phyloP scores from a whole-genome alignment of 2,329 filamentous ascomycete species.

The Aureobasidium sp. region DNA sequence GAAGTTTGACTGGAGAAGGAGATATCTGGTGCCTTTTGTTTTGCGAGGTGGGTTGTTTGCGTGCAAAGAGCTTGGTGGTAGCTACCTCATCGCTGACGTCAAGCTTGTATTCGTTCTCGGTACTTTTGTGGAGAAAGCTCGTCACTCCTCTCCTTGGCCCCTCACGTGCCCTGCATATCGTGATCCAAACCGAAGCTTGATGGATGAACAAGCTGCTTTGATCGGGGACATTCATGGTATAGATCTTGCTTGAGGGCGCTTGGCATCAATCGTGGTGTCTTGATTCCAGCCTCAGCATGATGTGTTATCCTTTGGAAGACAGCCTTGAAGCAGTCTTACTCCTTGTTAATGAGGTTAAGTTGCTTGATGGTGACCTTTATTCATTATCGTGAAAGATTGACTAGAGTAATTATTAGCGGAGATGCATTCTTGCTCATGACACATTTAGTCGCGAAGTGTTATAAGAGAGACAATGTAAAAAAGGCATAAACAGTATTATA shows the following conservation, averaged over 20 bases:
- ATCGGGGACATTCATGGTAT: neutral
- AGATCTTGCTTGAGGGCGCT: neutral
- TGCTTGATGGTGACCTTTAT: too few relatives aligned
- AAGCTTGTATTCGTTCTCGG: neutral
- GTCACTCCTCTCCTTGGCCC: constrained; percentile 4
- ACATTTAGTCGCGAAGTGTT: neutral
- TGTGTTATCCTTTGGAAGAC: too few relatives aligned
- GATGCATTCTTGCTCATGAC: too few relatives aligned
- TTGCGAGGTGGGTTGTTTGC: neutral
- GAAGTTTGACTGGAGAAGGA: neutral
- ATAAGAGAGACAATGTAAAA: too few relatives aligned
- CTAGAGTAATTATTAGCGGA: too few relatives aligned
- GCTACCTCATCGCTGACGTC: constrained; percentile 8
- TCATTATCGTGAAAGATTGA: too few relatives aligned
- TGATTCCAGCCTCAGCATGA: too few relatives aligned
- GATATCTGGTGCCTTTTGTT: constrained; percentile 4
- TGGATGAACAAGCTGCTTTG: too few relatives aligned
- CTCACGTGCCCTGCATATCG: neutral
- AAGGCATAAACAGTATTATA: constrained; percentile 1
- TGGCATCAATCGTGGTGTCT: neutral
- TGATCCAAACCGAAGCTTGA: neutral
- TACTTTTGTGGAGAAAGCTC: constrained; percentile 14
- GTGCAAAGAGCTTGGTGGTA: neutral
- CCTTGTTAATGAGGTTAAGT: too few relatives aligned
- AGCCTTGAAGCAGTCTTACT: too few relatives aligned